Evolutionary conservation across 305 asterid species (phyloP), one percentile per base, ranked within the genome.

Genomic region (Withania somnifera): DNA sequence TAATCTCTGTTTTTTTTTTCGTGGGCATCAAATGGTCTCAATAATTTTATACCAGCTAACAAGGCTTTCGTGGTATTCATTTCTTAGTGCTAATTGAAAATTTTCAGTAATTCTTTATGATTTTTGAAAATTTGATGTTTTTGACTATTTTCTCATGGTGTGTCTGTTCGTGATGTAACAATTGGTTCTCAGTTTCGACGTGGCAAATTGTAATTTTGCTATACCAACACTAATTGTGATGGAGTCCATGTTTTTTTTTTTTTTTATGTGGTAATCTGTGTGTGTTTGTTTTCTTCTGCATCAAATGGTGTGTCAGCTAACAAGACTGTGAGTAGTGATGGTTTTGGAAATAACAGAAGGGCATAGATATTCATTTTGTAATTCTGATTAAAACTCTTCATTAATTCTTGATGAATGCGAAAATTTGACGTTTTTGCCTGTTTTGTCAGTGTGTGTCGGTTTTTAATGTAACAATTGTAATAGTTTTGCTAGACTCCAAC

Each of bases 271-370:
- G n/a, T n/a, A n/a, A n/a, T n/a, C n/a, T 75, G 28, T 45, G 14
- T 64, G 75, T 34, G 47, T 24, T 20, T 68, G 53, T 40, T 68
- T 40, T 26, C 38, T 2, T 14, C 15, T 22, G 42, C n/a, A n/a
- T n/a, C n/a, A n/a, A n/a, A n/a, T n/a, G n/a, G n/a, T n/a, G n/a
- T n/a, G n/a, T n/a, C n/a, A n/a, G n/a, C 92, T 40, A 80, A 87
- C 75, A 91, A 87, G 91, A 84, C 77, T 87, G 54, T 85, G 84
- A 97, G 88, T 60, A 87, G 79, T 83, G 94, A 90, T 85, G 92
- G 86, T 81, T 83, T 87, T 61, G 91, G 89, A 13, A 90, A 88
- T 82, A 87, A 89, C 81, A 90, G 91, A 73, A 92, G 95, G 97
- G 98, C 93, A 95, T 83, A 84, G 54, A 82, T 56, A 84, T 52